phyloP scores from a whole-genome alignment of 179 eudicot species.

The Vitellaria paradoxa region DNA sequence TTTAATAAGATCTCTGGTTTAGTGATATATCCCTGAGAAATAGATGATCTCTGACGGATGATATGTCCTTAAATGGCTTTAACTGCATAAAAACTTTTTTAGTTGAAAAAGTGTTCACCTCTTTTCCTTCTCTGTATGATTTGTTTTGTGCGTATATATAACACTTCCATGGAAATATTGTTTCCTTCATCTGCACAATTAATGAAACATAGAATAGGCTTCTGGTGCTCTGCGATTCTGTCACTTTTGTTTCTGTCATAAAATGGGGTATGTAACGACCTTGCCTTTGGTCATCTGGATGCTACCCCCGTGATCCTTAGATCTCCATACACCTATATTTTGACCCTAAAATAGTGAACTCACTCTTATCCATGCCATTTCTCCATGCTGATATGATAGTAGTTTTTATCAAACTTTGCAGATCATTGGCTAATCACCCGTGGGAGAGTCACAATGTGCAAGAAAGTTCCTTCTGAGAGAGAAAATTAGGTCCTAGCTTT shows the following conservation, averaged over 20 bases:
- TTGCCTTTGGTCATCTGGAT: not conserved
- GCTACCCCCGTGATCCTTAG: not conserved
- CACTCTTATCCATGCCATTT: not conserved
- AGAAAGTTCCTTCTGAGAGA: not conserved
- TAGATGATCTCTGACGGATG: not conserved
- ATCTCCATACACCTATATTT: no score
- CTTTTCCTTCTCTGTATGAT: not conserved
- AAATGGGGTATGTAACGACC: no score
- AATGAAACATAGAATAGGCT: no score
- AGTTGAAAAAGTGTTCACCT: not conserved
- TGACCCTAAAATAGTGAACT: not conserved
- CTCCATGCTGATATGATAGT: not conserved
- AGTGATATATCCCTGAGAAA: not conserved
- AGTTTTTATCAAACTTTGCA: not conserved
- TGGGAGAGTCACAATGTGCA: not conserved
- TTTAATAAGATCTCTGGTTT: not conserved
- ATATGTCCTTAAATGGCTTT: slow-evolving; percentile 4
- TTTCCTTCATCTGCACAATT: not conserved
- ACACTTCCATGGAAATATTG: not conserved
- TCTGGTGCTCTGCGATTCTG: not conserved
- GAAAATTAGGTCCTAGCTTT: not conserved
- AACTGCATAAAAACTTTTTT: not conserved
- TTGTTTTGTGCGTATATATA: not conserved
- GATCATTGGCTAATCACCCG: not conserved
- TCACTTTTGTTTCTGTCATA: no score